Conservation (phyloP, 805 yeast genomes). For the Wickerhamiella sergipiensis region DNA sequence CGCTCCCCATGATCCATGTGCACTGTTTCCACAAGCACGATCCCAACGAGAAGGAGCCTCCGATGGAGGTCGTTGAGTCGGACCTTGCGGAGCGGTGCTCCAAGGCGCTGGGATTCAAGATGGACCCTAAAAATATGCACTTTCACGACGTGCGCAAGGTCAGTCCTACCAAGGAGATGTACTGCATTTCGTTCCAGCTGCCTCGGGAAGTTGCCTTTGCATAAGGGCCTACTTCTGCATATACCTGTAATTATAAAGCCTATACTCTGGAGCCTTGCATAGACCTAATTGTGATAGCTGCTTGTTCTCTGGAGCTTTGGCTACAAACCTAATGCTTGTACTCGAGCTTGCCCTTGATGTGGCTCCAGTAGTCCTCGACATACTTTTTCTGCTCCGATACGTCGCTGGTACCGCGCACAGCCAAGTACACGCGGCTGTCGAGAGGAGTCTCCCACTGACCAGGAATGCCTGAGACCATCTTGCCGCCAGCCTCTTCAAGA, state of each 20-base stretch:
- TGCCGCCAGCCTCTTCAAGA: conserved; percentile 45
- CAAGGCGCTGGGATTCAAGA: conserved; percentile 32
- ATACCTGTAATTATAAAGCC: too few relatives aligned
- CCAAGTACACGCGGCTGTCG: conserved; percentile 40
- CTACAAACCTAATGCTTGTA: conserved; percentile 21
- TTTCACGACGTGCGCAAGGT: conserved; percentile 88
- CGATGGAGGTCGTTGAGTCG: conserved; percentile 49
- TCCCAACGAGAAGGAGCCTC: conserved; percentile 61
- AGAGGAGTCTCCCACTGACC: conserved; percentile 36
- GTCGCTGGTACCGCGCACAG: conserved; percentile 42
- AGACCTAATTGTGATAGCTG: not conserved
- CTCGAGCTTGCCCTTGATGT: conserved; percentile 32
- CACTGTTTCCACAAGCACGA: conserved; percentile 87
- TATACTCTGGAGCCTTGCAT: too few relatives aligned
- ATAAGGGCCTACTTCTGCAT: too few relatives aligned
- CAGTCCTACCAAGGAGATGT: conserved; percentile 96
- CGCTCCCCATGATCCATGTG: conserved; percentile 65
- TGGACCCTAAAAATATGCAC: conserved; percentile 32
- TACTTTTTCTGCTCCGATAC: conserved; percentile 33
- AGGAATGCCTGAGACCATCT: conserved; percentile 39
- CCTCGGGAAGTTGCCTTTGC: conserved; percentile 27
- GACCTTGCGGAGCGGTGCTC: conserved; percentile 48
- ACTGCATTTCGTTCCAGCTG: conserved; percentile 67
- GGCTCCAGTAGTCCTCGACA: conserved; percentile 37
- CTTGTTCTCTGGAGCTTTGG: not conserved